These are phyloP conservation scores for Panaeolus papilionaceus DNA, from an alignment of 768 basidiomycete genomes.

Conservation along the genomic window DNA sequence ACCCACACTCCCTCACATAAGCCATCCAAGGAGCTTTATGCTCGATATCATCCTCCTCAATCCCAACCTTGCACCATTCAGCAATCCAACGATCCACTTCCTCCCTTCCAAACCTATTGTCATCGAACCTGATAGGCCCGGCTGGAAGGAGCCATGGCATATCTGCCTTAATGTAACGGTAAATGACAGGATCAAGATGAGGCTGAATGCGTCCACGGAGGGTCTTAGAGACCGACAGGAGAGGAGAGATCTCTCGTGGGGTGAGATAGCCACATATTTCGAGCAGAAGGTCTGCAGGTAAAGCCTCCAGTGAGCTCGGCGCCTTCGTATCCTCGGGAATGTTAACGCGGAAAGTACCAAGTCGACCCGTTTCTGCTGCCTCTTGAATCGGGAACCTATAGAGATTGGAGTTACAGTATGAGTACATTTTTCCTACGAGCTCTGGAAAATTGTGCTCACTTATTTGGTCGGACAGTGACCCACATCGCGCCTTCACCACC, in stretches of 20 bases:
- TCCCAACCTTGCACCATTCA: background rate
- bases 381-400: slow-evolving; percentile 7
- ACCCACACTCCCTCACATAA: slow-evolving; percentile 17
- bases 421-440: background rate
- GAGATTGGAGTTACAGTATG: background rate
- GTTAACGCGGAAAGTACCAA: background rate
- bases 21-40: background rate
- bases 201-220: too few relatives aligned
- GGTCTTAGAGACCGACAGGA: background rate
- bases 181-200: background rate
- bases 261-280: background rate
- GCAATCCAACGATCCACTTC: slow-evolving; percentile 6
- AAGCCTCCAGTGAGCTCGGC: background rate
- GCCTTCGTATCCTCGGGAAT: background rate
- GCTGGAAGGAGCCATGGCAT: slow-evolving; percentile 13
- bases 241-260: background rate
- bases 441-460: background rate
- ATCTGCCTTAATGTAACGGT: background rate
- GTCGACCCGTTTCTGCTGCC: background rate
- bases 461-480: slow-evolving; percentile 6
- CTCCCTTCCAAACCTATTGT: background rate
- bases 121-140: background rate
- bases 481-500: background rate
- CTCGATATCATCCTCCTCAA: background rate
- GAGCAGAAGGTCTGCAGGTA: background rate